Evolutionary conservation across 176 grass and related monocot species (phyloP).

Genomic region (Oryza officinalis): DNA sequence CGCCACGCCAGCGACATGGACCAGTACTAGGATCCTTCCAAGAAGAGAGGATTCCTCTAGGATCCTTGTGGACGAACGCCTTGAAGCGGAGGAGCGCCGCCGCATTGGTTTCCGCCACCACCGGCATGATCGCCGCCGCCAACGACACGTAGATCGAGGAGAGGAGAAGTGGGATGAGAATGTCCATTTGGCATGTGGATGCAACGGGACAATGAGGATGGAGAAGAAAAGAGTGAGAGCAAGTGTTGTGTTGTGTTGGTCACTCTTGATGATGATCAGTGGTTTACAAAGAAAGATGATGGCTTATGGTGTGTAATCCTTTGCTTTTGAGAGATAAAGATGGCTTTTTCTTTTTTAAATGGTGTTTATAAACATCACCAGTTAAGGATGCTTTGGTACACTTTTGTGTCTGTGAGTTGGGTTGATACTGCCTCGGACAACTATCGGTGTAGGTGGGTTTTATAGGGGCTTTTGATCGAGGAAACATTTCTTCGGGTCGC

Average conservation of each 20-base stretch:
- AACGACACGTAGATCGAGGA: not conserved
- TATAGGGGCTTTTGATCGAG: not conserved
- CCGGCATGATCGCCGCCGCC: not conserved
- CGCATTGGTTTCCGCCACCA: conserved; percentile 19
- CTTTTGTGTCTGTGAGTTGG: not conserved
- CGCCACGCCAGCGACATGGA: conserved; percentile 71
- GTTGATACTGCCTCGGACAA: not conserved
- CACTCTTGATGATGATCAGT: not conserved
- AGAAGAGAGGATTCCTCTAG: conserved; percentile 47
- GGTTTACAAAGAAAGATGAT: conserved; percentile 13
- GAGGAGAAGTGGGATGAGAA: conserved; percentile 40
- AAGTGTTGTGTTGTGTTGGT: not conserved
- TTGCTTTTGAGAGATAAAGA: conserved; percentile 3
- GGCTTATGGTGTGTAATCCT: conserved; percentile 14
- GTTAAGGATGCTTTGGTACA: not conserved
- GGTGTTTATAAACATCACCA: not conserved
- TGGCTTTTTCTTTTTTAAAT: not conserved
- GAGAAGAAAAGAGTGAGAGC: not conserved
- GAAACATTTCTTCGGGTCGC: not conserved
- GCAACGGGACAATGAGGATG: conserved; percentile 2
- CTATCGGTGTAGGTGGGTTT: not conserved
- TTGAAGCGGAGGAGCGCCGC: conserved; percentile 74
- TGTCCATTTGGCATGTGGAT: conserved; percentile 50
- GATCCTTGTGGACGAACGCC: conserved; percentile 56
- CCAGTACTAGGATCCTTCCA: conserved; percentile 41